These are phyloP conservation scores for Nothophytophthora sp. DNA, from an alignment of 352 stramenopile genomes.

Conservation along the genomic window DNA sequence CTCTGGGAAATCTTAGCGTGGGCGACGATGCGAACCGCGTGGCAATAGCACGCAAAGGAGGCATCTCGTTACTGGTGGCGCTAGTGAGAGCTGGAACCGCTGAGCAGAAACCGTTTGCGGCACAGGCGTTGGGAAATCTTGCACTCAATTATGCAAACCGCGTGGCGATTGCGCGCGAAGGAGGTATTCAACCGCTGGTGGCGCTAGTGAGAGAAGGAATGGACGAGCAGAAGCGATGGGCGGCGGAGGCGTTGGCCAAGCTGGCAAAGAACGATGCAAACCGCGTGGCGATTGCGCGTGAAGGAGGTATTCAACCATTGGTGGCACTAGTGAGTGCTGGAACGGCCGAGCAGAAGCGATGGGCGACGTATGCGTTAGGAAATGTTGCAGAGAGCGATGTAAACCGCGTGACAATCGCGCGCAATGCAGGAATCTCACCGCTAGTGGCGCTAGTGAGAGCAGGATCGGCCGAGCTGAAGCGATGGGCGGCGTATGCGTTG, in stretches of 20 bases:
- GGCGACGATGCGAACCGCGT: too few species aligned
- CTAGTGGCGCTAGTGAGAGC: conserved; percentile 2
- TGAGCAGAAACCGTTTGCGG: too few species aligned
- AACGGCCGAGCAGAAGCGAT: not conserved
- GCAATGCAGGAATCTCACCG: not conserved
- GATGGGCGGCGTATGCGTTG: conserved; percentile 1
- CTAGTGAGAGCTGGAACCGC: too few species aligned
- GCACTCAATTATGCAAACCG: not conserved
- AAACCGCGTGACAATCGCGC: not conserved
- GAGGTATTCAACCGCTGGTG: not conserved
- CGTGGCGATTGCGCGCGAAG: not conserved
- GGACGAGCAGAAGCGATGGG: not conserved
- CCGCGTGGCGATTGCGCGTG: not conserved
- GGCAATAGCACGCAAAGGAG: too few species aligned
- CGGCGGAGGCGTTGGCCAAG: not conserved
- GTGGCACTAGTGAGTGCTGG: not conserved
- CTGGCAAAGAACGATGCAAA: not conserved
- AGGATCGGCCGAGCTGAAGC: not conserved
- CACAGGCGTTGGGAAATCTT: not conserved
- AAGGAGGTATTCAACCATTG: not conserved
- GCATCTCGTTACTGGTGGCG: too few species aligned
- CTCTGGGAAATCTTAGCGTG: too few species aligned
- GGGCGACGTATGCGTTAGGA: not conserved
- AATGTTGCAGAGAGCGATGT: not conserved
- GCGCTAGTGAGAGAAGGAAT: conserved; percentile 3